Base-by-base conservation (phyloP, 495 filamentous ascomycete species). In the Xeromyces bisporus region DNA sequence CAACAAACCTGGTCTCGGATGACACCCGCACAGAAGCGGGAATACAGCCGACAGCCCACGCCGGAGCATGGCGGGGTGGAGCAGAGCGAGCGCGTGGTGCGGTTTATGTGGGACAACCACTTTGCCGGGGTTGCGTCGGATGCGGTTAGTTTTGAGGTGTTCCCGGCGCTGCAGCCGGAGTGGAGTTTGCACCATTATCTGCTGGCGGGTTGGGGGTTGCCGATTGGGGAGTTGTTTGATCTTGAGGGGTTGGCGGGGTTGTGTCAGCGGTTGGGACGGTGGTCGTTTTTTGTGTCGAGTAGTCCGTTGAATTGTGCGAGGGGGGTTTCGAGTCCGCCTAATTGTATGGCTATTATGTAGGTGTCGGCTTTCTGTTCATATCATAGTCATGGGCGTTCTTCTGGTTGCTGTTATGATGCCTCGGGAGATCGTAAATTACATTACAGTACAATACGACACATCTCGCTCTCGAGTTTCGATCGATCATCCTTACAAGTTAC, bases 211-310 rank as follows among this genome's bases (percentile, higher is more conserved):
- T 84, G 79, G 66, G 80, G 67, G 4, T 42, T 68, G 33, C 71
- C 71, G n/a, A 64, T 76, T 36, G 71, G 71, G 7, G 71, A 75
- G 56, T 73, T 76, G 67, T 60, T 73, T 38, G 69, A 76, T 55
- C 43, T 75, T 34, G 71, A 76, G 38, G 56, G 48, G 31, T 36
- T 76, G 41, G 63, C 67, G 10, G 43, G 48, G 39, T 58, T 53
- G 6, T 75, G 71, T 43, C 38, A 56, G 40, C 51, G 64, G 44
- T 44, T 62, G 37, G 66, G 65, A 6, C 61, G 71, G 30, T 84
- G 77, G 67, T 73, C 63, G 16, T 84, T 85, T 48, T 69, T 85
- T 43, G 53, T 84, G 7, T 77, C 73, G 6, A 75, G 70, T 42
- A 66, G 55, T 31, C 73, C 73, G 10, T 47, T 72, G 42, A 73